Base-by-base conservation (phyloP, 768 basidiomycete species). In the Pleurotus giganteus region DNA sequence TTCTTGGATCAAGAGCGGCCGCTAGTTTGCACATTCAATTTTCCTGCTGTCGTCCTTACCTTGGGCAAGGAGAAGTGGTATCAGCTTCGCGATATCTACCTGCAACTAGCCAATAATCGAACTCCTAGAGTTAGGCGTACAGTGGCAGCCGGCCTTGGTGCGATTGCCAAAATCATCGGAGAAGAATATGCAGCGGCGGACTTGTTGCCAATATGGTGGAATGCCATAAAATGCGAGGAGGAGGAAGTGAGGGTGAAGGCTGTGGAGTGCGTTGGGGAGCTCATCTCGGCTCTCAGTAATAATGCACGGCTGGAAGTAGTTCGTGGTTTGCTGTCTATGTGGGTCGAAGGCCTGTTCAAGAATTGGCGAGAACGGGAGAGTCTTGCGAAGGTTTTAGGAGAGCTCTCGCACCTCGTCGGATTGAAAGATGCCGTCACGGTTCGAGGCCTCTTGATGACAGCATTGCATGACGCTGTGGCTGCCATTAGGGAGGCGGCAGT, bases 31-130 rank as follows among this genome's bases (percentile, higher is more conserved):
- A 90, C 90, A 4, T 94, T 92, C 71, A 93, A 97, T 71, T 89
- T 90, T 64, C 96, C 96, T 21, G 95, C 94, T 4, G 90, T 98
- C 6, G 83, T 86, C 3, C 77, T 94, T 4, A 89, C 94, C 0
- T 74, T 97, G 24, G 96, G 96, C 3, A 71, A 73, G 11, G 69
- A 71, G 1, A 80, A 90, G 42, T 98, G 96, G 96, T 60, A 57
- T 56, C 82, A 87, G 55, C 70, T 98, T 21, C 81, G 88, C 17
- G 77, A 79, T 3, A 71, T 82, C 41, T 95, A 95, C 71, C 68
- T 80, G 17, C 71, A 78, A 7, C 76, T 98, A 15, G 78, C 88
- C 24, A 69, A 75, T n/a, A 80, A 85, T 63, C 74, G 73, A 15
- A 77, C 78, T 6, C 66, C 74, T 36, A 86, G 87, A 57, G 86